Base-by-base conservation (phyloP, 2,329 filamentous ascomycete species). In the Aspergillus eucalypticola region DNA sequence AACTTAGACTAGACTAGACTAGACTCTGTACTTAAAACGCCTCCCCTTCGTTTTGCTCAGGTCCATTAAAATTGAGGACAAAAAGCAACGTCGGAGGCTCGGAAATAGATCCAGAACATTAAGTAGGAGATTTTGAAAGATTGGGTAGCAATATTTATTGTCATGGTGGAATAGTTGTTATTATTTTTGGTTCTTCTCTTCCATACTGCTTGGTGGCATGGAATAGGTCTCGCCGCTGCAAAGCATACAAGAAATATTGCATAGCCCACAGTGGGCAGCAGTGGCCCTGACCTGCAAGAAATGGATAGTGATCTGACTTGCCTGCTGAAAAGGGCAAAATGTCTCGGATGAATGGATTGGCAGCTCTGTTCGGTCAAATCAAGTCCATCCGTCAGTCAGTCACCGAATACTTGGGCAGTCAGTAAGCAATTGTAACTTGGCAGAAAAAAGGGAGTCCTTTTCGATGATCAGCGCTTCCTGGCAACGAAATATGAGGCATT, bases 211-310 rank as follows among this genome's bases (percentile, higher is more conserved):
- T 35, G 29, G 29, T 32, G 41, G 44, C 23, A 49, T 27, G 15
- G 44, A 49, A 49, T 23, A 49, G 44, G 44, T 49, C 44, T 49
- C 44, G 23, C 23, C 19, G 19, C 44, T 27, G 44, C 44, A 49
- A 15, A 49, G 44, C 44, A 49, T 49, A 27, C 44, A 49, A 49
- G 11, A 49, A 35, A 49, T 49, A 49, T 49, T 49, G 21, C 44
- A 25, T 27, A 13, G 21, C 23, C 44, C 21, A 25, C 44, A 4
- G 44, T 25, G 44, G 32, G 32, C 32, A 32, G 29, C 29, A 35
- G 32, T 35, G 32, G 32, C 32, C 41, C 21, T 21, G 41, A 13
- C 41, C 41, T 44, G 41, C 41, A 23, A 44, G 17, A 44, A 44
- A 44, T 44, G 41, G 19, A 44, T 44, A 44, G 41, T 44, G 41